Evolutionary conservation across 225 moss, liverwort and hornwort species (phyloP), one percentile per base, ranked within the genome.

Genomic region (Bryum argenteum): DNA sequence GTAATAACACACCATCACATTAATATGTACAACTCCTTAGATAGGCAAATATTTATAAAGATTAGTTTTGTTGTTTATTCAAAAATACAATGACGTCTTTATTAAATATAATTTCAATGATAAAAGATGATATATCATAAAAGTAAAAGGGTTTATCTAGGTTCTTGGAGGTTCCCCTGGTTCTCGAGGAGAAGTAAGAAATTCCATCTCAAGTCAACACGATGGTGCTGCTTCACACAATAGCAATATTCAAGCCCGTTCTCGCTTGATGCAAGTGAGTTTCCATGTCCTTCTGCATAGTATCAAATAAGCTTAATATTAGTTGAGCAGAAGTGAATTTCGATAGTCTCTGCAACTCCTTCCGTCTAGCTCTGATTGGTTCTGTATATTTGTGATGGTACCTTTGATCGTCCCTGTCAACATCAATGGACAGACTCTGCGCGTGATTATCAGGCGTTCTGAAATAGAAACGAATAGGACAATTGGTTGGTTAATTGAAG

Each of bases 331-430:
- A 41, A 28, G 33, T 33, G 18, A 47, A 16, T 66, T 33, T 22
- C 11, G 51, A 51, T 76, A 17, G 28, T 51, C 65, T 54, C 70
- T 0, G 38, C 53, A 21, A 19, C 21, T 41, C 23, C 37, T 24
- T 40, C 6, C 17, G 20, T 22, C 39, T 58, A 33, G 40, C 24
- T 66, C 37, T 41, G 4, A 33, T 61, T 67, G 42, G 42, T 42
- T 10, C 22, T 52, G 41, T 55, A 64, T 13, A 37, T 17, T 76
- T 81, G 55, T 77, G 39, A 76, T 84, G 87, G 75, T 64, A 65
- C 87, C 87, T 71, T 69, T 65, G 70, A 84, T 87, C 58, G 68
- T 87, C 28, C 81, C 81, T 50, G 87, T 87, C 71, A 84, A 81
- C 65, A 81, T 87, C 81, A 87, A 81, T 50, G 81, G 81, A 23